Percentiles rank a stretch among this genome's conserved stretches.
phyloP scores from a whole-genome alignment of 192 early-diverging fungal genomes.

The Umbelopsis ramanniana region DNA sequence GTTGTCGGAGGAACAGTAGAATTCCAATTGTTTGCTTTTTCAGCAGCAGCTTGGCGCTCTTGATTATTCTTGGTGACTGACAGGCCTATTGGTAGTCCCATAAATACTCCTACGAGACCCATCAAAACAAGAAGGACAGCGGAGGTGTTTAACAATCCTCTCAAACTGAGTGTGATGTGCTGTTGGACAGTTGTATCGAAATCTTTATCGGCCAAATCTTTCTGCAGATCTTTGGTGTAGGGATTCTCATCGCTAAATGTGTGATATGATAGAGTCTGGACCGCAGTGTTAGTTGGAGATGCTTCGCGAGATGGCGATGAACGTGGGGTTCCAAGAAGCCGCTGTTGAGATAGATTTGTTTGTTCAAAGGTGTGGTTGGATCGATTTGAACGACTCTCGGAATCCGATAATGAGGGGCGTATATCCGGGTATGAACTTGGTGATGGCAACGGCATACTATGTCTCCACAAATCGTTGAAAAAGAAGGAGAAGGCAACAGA shows the following conservation, averaged over 20 bases:
- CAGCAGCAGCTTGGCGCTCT: background rate
- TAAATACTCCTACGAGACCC: conserved; percentile 6
- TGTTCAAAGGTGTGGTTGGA: background rate
- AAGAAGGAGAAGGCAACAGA: background rate
- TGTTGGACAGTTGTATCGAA: background rate
- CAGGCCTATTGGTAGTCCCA: background rate
- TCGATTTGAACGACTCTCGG: conserved; percentile 14
- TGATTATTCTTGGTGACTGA: background rate
- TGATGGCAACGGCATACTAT: background rate
- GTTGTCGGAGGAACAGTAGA: conserved; percentile 1
- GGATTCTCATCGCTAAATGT: conserved; percentile 3
- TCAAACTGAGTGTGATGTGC: background rate
- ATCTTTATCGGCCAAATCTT: conserved; percentile 2
- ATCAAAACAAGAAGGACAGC: background rate
- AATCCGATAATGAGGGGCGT: conserved; percentile 1
- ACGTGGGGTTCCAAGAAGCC: background rate
- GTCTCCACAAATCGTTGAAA: background rate
- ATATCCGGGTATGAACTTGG: background rate
- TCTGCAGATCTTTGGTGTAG: background rate
- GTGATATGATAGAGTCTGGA: background rate
- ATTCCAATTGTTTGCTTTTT: conserved; percentile 18
- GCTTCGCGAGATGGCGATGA: background rate
- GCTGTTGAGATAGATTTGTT: conserved; percentile 7
- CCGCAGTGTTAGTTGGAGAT: background rate
- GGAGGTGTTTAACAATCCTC: background rate